Percentiles rank a stretch among this genome's conserved stretches.
Evolutionary conservation across 495 filamentous ascomycete genomes (phyloP).

Genomic region (Penicillium ucsense): DNA sequence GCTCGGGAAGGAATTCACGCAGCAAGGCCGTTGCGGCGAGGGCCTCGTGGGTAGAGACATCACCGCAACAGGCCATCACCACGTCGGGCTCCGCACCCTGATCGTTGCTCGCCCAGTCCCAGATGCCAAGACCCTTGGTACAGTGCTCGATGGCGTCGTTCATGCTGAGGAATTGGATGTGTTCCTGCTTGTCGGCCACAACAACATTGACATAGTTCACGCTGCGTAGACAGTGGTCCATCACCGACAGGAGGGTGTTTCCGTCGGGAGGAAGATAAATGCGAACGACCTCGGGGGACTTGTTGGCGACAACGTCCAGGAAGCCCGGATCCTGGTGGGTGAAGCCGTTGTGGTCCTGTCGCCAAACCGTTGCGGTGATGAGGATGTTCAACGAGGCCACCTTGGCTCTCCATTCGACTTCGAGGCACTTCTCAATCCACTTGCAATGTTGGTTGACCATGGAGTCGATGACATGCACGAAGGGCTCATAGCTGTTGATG

Average conservation of each 20-base stretch:
- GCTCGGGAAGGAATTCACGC: slow-evolving; percentile 49
- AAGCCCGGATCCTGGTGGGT: slow-evolving; percentile 72
- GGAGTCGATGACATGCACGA: slow-evolving; percentile 68
- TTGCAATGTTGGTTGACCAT: slow-evolving; percentile 79
- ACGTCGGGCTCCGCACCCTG: slow-evolving; percentile 53
- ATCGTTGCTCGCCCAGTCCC: slow-evolving; percentile 51
- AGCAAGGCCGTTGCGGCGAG: slow-evolving; percentile 59
- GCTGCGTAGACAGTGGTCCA: slow-evolving; percentile 59
- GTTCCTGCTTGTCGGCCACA: slow-evolving; percentile 66
- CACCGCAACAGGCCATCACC: slow-evolving; percentile 62
- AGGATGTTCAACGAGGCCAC: slow-evolving; percentile 65
- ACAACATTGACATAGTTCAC: slow-evolving; percentile 70
- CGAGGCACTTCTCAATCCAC: slow-evolving; percentile 66
- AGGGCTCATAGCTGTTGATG: slow-evolving; percentile 69
- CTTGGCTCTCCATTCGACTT: slow-evolving; percentile 60
- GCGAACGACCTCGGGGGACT: slow-evolving; percentile 62
- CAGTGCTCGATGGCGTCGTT: slow-evolving; percentile 58
- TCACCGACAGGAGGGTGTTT: slow-evolving; percentile 59
- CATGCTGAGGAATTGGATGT: slow-evolving; percentile 62
- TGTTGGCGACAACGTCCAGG: slow-evolving; percentile 66
- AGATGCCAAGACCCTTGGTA: slow-evolving; percentile 56
- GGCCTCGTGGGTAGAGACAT: slow-evolving; percentile 60
- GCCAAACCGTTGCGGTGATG: slow-evolving; percentile 64
- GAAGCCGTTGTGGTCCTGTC: slow-evolving; percentile 73
- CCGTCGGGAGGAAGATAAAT: slow-evolving; percentile 70